Evolutionary conservation across 75 land plant genomes (phyloP), one percentile per base, ranked within the genome.

Genomic region (Cryptomeria japonica): DNA sequence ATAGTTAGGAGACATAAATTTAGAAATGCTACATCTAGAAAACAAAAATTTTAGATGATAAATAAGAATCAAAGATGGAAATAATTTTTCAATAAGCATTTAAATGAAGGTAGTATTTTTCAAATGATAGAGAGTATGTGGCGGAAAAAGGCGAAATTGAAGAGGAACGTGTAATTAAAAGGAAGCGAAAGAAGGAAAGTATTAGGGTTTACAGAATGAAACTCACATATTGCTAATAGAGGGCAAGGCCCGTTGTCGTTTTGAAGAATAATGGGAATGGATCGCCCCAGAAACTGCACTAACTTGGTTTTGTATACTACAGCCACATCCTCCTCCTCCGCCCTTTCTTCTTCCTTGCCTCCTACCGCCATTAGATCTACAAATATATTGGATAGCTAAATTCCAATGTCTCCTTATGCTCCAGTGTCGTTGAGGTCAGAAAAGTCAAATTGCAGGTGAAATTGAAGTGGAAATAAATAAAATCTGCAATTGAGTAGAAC

Each of bases 241-340:
- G 99, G 99, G 86, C 99, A 97, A 31, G 99, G 99, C 2, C 99
- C 99, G 87, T 97, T 97, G 83, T 94, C 98, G 87, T 96, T 97
- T 86, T 97, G 99, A 44, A 97, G 95, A 73, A 97, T 89, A 86
- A 97, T 97, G 5, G 97, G 96, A 78, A 93, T 93, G 47, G 89
- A 85, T 32, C 99, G 97, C 38, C 96, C 97, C 47, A 94, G 47
- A 87, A 95, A 94, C 83, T 95, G 93, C 34, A 96, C 93, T 15
- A 88, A 53, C 91, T 97, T 97, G 31, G 93, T 96, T 89, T 93
- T 95, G 91, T 97, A 93, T 31, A 91, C 89, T 22, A 19, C 76
- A 14, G 38, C 14, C 2, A 22, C 5, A 8, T 36, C 72, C 5
- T 85, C 72, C 86, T 15, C 37, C 80, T 61, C n/a, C 80, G 32